Conservation (phyloP, 768 basidiomycete species). For the Suillus sp. region DNA sequence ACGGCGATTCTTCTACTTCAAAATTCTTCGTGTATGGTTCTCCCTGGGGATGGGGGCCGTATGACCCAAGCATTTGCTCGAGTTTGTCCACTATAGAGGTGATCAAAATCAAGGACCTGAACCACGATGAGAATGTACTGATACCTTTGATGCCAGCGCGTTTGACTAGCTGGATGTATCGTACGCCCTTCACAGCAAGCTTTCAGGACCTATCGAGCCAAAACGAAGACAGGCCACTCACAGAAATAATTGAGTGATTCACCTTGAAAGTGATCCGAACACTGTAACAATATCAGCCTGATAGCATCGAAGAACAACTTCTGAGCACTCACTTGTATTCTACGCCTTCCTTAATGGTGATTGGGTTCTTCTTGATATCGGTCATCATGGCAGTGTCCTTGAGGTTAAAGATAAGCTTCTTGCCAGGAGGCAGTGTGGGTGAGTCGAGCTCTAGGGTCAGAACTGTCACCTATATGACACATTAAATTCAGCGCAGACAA, state of each 20-base stretch:
- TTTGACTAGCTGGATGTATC: constrained; percentile 91
- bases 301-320: neutral
- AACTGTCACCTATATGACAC: constrained; percentile 58
- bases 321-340: constrained; percentile 72
- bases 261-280: constrained; percentile 84
- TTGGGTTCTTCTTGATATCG: constrained; percentile 75
- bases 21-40: constrained; percentile 77
- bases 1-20: constrained; percentile 69
- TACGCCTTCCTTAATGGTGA: constrained; percentile 80
- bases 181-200: constrained; percentile 59
- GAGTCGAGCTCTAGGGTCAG: constrained; percentile 79
- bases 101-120: constrained; percentile 10
- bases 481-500: constrained; percentile 28
- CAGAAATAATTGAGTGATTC: constrained; percentile 87
- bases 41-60: constrained; percentile 70
- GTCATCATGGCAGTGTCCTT: constrained; percentile 44
- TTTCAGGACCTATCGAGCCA: constrained; percentile 4
- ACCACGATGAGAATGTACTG: constrained; percentile 6
- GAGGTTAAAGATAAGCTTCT: constrained; percentile 69
- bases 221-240: constrained; percentile 33
- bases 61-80: constrained; percentile 94
- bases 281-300: constrained; percentile 38
- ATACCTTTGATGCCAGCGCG: constrained; percentile 72
- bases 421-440: constrained; percentile 62
- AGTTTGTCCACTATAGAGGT: constrained; percentile 75